A percentile compares a stretch with the other conserved stretches of the same genome.
Evolutionary conservation across 1,284 basidiomycete genomes (phyloP).

Genomic region (Mycena sp.): DNA sequence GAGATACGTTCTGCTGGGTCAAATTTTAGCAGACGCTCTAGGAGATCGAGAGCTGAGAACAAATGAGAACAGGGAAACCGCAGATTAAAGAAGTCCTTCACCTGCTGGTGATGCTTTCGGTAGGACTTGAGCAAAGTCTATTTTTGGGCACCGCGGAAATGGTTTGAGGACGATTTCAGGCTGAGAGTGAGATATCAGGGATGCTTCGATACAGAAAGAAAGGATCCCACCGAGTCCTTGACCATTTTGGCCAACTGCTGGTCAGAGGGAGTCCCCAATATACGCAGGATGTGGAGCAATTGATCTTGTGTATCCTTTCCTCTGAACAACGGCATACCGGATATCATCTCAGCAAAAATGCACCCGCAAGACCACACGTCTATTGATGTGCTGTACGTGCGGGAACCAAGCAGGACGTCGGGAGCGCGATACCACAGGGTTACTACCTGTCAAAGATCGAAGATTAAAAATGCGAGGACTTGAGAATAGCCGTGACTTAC

Average conservation of each 20-base stretch:
- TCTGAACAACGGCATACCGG: constrained; percentile 96
- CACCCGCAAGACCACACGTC: constrained; percentile 99
- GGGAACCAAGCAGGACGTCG: constrained; percentile 95
- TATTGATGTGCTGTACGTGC: constrained; percentile 98
- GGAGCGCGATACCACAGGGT: constrained; percentile 99
- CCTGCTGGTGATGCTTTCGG: constrained; percentile 94
- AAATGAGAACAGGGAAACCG: neutral
- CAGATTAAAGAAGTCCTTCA: constrained; percentile 42
- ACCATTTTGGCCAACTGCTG: constrained; percentile 89
- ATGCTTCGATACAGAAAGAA: neutral
- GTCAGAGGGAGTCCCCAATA: constrained; percentile 96
- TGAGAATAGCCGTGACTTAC: constrained; percentile 55
- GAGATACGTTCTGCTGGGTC: constrained; percentile 94
- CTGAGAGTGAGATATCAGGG: constrained; percentile 50
- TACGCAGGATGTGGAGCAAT: constrained; percentile 96
- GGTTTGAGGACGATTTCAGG: constrained; percentile 92
- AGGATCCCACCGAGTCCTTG: constrained; percentile 82
- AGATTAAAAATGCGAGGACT: constrained; percentile 4
- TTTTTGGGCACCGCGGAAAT: constrained; percentile 92
- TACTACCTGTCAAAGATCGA: constrained; percentile 73
- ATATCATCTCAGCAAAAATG: constrained; percentile 99
- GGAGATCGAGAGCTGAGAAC: constrained; percentile 71
- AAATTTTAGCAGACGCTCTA: constrained; percentile 96
- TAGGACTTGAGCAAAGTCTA: constrained; percentile 89
- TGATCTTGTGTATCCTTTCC: constrained; percentile 99